Percentiles rank a stretch among this genome's conserved stretches.
Evolutionary conservation across 2,329 filamentous ascomycete genomes (phyloP).

Genomic region (Paramyrothecium sp.): DNA sequence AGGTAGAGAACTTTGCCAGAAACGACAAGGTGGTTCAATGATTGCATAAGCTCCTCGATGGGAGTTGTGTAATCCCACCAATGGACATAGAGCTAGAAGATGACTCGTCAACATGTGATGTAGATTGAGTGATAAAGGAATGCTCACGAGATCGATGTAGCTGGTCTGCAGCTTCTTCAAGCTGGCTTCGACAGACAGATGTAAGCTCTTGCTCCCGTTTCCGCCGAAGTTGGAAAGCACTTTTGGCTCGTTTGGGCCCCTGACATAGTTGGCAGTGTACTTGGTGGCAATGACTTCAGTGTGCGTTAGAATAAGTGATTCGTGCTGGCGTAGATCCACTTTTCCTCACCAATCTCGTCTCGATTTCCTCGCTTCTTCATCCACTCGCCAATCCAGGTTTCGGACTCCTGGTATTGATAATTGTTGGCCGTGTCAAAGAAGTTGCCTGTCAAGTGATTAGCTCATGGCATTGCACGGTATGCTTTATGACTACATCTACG

Average conservation of each 20-base stretch:
- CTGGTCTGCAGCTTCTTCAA: conserved; percentile 36
- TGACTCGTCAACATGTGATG: not conserved
- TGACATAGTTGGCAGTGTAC: conserved; percentile 38
- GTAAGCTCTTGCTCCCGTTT: conserved; percentile 34
- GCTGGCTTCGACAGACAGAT: conserved; percentile 34
- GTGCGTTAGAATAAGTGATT: not conserved
- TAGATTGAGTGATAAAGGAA: not conserved
- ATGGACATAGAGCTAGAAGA: conserved; percentile 19
- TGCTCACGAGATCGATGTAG: conserved; percentile 24
- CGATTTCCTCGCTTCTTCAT: conserved; percentile 39
- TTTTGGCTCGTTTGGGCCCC: conserved; percentile 19
- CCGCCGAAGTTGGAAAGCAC: conserved; percentile 33
- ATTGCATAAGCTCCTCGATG: conserved; percentile 23
- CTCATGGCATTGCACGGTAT: not conserved
- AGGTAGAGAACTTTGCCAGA: conserved; percentile 25
- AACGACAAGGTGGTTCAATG: conserved; percentile 19
- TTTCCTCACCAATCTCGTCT: conserved; percentile 31
- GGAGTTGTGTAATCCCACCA: conserved; percentile 22
- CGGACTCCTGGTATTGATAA: conserved; percentile 49
- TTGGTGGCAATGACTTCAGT: conserved; percentile 42
- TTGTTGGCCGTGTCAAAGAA: conserved; percentile 57
- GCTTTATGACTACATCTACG: not conserved
- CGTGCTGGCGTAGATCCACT: too few species aligned
- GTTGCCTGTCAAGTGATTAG: conserved; percentile 45
- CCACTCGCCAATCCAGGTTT: conserved; percentile 50